Evolutionary conservation across 2,329 filamentous ascomycete species (phyloP).

Genomic region (Ceratocystis albifundus): DNA sequence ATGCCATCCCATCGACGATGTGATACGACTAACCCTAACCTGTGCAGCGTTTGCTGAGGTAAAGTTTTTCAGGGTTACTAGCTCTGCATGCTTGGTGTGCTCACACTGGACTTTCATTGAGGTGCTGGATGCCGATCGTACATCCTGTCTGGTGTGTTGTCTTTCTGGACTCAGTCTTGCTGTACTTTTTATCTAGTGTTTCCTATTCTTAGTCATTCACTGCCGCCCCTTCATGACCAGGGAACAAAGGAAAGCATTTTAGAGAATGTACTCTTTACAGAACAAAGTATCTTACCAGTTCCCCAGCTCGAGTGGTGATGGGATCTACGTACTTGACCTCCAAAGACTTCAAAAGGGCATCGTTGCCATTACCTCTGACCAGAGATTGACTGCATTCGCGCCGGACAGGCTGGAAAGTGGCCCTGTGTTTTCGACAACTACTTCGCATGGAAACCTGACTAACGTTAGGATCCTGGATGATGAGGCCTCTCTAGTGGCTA

Average conservation of each 20-base stretch:
- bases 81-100: too few relatives aligned
- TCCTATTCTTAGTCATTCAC: background rate
- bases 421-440: slow-evolving; percentile 31
- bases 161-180: background rate
- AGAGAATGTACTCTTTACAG: slow-evolving; percentile 20
- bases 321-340: slow-evolving; percentile 20
- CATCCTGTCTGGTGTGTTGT: background rate
- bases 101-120: too few relatives aligned
- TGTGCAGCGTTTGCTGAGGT: background rate
- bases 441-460: slow-evolving; percentile 51
- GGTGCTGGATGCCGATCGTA: background rate
- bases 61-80: background rate
- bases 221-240: background rate
- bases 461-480: slow-evolving; percentile 47
- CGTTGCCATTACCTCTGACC: slow-evolving; percentile 19
- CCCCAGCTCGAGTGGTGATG: slow-evolving; percentile 21
- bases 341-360: slow-evolving; percentile 17
- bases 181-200: background rate
- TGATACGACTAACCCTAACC: too few relatives aligned
- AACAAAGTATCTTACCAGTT: slow-evolving; percentile 21
- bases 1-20: too few relatives aligned
- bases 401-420: slow-evolving; percentile 36
- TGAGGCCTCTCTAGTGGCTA: slow-evolving; percentile 46
- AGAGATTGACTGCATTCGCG: slow-evolving; percentile 19
- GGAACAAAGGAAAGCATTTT: background rate